phyloP scores from a whole-genome alignment of 805 yeast species.

The Candida easanensis region DNA sequence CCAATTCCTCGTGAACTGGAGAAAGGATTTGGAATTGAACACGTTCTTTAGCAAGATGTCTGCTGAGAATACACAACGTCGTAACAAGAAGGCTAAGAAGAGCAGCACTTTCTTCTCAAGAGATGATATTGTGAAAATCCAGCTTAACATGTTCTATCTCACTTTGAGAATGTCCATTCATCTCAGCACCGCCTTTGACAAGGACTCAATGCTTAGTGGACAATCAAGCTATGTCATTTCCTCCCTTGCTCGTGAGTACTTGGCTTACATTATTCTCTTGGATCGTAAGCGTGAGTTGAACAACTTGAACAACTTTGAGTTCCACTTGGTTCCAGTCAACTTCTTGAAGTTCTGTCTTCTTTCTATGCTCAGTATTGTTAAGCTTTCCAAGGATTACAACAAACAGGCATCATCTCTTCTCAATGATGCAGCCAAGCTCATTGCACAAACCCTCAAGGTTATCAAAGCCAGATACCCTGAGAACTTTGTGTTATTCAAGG shows the following conservation, averaged over 20 bases:
- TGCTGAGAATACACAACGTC: slow-evolving; percentile 11
- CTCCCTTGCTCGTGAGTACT: slow-evolving; percentile 14
- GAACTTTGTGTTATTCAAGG: slow-evolving; percentile 25
- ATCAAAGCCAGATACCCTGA: slow-evolving; percentile 28
- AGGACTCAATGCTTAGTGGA: slow-evolving; percentile 5
- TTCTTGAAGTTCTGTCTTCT: slow-evolving; percentile 25
- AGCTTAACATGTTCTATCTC: slow-evolving; percentile 27
- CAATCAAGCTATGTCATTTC: slow-evolving; percentile 17
- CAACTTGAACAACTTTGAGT: slow-evolving; percentile 27
- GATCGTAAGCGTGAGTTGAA: slow-evolving; percentile 20
- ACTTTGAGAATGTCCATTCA: slow-evolving; percentile 12
- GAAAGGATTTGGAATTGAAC: slow-evolving; percentile 14
- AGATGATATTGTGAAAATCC: slow-evolving; percentile 20
- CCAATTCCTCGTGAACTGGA: slow-evolving; percentile 15
- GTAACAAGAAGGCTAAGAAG: slow-evolving; percentile 17
- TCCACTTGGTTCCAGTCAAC: slow-evolving; percentile 28
- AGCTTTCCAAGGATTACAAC: slow-evolving; percentile 11
- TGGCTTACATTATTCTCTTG: slow-evolving; percentile 19
- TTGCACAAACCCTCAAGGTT: slow-evolving; percentile 15
- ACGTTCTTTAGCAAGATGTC: slow-evolving; percentile 15
- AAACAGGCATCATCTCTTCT: slow-evolving; percentile 8
- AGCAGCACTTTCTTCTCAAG: slow-evolving; percentile 11
- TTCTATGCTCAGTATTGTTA: slow-evolving; percentile 19
- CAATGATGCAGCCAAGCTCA: slow-evolving; percentile 17
- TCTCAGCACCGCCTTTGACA: slow-evolving; percentile 8